phyloP scores from a whole-genome alignment of 2,329 filamentous ascomycete genomes.

The Orbilia quercus region DNA sequence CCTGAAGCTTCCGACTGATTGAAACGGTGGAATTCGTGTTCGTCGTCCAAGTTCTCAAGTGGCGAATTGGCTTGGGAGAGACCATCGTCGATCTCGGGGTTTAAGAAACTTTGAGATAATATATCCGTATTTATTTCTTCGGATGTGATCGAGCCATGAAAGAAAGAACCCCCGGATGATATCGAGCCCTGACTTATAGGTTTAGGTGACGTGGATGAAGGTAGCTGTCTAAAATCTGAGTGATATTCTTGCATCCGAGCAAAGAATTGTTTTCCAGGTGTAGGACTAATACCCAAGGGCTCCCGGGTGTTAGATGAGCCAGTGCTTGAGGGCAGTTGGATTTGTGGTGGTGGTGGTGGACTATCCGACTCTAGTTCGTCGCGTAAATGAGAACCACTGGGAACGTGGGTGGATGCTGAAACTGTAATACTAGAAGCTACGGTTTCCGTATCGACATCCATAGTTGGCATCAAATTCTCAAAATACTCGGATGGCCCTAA shows the following conservation, averaged over 20 bases:
- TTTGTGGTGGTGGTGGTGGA: not conserved
- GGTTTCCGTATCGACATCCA: slow-evolving; percentile 23
- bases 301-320: not conserved
- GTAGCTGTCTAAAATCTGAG: not conserved
- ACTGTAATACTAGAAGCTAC: slow-evolving; percentile 38
- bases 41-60: not conserved
- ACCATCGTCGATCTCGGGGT: slow-evolving; percentile 28
- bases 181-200: not conserved
- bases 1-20: not conserved
- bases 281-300: not conserved
- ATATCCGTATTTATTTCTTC: slow-evolving; percentile 25
- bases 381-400: not conserved
- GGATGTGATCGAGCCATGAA: slow-evolving; percentile 43
- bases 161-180: slow-evolving; percentile 27
- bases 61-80: slow-evolving; percentile 6
- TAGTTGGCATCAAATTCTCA: slow-evolving; percentile 5
- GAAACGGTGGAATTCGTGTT: not conserved
- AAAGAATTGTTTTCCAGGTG: slow-evolving; percentile 12
- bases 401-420: slow-evolving; percentile 4
- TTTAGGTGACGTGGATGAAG: slow-evolving; percentile 9
- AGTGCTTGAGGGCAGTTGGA: not conserved
- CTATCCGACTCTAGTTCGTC: not conserved
- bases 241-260: slow-evolving; percentile 43
- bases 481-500: slow-evolving; percentile 32
- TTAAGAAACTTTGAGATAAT: slow-evolving; percentile 37